phyloP scores from a whole-genome alignment of 139 green algal genomes.

The Helicosporidium sp. region DNA sequence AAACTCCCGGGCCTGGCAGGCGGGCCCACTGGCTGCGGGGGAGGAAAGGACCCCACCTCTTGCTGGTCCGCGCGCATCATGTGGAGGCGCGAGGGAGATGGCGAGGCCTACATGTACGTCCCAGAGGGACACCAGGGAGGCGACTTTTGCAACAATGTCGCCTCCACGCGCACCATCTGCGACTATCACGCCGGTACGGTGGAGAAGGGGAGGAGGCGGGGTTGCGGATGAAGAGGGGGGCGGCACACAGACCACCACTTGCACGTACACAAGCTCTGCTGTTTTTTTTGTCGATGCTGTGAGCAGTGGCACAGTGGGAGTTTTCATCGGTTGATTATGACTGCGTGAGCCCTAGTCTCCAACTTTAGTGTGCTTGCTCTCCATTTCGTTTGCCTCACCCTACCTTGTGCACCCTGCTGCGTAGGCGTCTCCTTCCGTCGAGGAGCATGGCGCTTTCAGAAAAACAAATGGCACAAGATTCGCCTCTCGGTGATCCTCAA shows the following conservation, averaged over 20 bases:
- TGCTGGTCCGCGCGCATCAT: constrained; percentile 9
- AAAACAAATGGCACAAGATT: too few species aligned
- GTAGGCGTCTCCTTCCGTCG: too few species aligned
- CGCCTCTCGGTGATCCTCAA: too few species aligned
- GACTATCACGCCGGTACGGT: constrained; percentile 1
- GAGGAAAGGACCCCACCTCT: background rate
- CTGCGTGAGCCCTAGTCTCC: too few species aligned
- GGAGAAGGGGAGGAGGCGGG: background rate
- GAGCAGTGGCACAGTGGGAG: too few species aligned
- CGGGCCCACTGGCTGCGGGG: constrained; percentile 5
- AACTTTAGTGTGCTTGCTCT: too few species aligned
- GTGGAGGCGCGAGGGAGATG: constrained; percentile 7
- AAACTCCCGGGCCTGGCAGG: constrained; percentile 11
- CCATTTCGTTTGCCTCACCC: too few species aligned
- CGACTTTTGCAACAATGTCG: constrained; percentile 6
- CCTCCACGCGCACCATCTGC: constrained; percentile 4
- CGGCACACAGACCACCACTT: background rate
- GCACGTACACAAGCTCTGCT: too few species aligned
- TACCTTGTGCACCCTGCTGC: too few species aligned
- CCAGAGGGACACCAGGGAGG: constrained; percentile 1
- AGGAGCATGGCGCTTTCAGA: too few species aligned
- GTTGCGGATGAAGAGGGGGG: background rate
- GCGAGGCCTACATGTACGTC: constrained; percentile 12
- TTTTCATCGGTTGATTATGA: too few species aligned
- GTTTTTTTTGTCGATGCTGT: too few species aligned